Evolutionary conservation across 331 rosid genomes (phyloP).

Genomic region (Malus hybrid): DNA sequence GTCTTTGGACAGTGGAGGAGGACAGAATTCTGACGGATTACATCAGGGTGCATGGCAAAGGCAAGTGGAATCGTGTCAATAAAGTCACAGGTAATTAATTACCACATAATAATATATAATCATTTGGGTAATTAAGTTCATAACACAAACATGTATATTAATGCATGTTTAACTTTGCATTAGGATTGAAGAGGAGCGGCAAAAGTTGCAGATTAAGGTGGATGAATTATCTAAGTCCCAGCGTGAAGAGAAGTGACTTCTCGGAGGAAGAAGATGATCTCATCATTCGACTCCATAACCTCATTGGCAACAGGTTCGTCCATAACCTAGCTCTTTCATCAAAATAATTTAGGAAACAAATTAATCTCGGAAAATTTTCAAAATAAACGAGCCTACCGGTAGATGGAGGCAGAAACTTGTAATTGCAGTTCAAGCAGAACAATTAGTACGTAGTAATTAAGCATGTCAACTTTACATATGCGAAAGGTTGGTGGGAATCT

Average conservation of each 20-base stretch:
- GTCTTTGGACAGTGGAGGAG: slow-evolving; percentile 49
- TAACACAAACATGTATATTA: too few species aligned
- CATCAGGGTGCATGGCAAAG: slow-evolving; percentile 36
- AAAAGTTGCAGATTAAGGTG: slow-evolving; percentile 64
- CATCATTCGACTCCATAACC: slow-evolving; percentile 54
- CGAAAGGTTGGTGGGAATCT: too few species aligned
- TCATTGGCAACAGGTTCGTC: slow-evolving; percentile 50
- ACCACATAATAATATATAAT: too few species aligned
- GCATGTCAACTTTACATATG: too few species aligned
- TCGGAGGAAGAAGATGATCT: slow-evolving; percentile 58
- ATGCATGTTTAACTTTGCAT: neutral
- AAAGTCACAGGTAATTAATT: slow-evolving; percentile 27
- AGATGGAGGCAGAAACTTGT: too few species aligned
- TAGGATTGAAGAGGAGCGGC: slow-evolving; percentile 59
- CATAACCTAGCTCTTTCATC: neutral
- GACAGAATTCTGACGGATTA: slow-evolving; percentile 35
- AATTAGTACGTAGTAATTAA: too few species aligned
- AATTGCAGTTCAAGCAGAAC: too few species aligned
- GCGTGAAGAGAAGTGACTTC: slow-evolving; percentile 47
- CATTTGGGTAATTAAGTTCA: too few species aligned
- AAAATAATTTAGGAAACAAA: too few species aligned
- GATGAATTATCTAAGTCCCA: slow-evolving; percentile 57
- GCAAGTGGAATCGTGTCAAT: slow-evolving; percentile 54
- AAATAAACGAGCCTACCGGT: too few species aligned
- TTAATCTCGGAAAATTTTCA: too few species aligned